Base-by-base conservation (phyloP, 2,329 filamentous ascomycete species). In the Ascochyta viciae-villosae region DNA sequence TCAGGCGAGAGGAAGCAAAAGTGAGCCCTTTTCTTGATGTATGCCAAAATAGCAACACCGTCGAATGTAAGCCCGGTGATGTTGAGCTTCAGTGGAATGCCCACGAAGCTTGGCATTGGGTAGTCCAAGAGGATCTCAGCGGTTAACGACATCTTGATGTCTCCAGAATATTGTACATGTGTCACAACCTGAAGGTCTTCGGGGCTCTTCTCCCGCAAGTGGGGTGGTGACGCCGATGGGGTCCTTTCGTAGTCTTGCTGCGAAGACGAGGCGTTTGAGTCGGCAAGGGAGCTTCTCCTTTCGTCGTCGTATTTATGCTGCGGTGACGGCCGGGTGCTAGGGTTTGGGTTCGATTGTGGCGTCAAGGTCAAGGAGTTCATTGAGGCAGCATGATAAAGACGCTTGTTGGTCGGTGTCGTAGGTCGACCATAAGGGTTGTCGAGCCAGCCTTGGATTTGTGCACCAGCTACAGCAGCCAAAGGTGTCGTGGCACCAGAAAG, bases 41-140 rank as follows among this genome's bases (percentile, higher is more conserved):
- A 89, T 9, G 95, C 95, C 54, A 97, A 77, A 42, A 98, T 91
- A 1, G 93, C 94, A 9, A 98, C 91, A 1, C 95, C 95, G 72
- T 99, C 94, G 77, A 99, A 99, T 0, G 90, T 92, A 57, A 99
- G 78, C 0, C 95, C 95, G 0, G 95, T 98, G 65, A 99, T 96
- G 74, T 94, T 96, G 24, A 99, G 83, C 75, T 95, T 94, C 42
- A 99, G 84, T 1, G 95, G 95, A 58, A 99, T 94, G 12, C 93
- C 92, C 2, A 98, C 94, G 70, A 99, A 99, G 79, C 91, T 96
- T 37, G 93, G 93, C 91, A 98, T 98, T 0, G 95, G 95, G 74
- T 99, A 99, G 77, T 99, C 95, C 31, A 99, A 87, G 29, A 98
- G 82, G 38, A 99, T 96, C 77, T 98, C 93, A 0, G 95, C 93